A percentile compares a stretch with the other conserved stretches of the same genome.
phyloP scores from a whole-genome alignment of 805 yeast genomes.

The Metschnikowia aberdeeniae region DNA sequence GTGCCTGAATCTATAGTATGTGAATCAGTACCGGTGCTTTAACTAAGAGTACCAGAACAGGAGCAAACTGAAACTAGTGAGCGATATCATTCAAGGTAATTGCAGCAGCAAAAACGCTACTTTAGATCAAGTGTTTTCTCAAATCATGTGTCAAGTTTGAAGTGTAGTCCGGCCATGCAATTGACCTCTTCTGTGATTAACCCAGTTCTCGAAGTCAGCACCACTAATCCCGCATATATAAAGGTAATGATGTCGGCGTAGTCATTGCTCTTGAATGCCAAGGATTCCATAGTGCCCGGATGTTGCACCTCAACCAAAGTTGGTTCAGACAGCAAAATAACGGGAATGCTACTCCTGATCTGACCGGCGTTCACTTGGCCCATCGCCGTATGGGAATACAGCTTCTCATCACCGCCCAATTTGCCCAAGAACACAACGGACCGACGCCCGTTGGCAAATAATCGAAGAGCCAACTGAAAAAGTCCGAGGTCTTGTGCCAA shows the following conservation, averaged over 20 bases:
- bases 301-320: slow-evolving; percentile 38
- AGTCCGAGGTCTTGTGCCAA: slow-evolving; percentile 47
- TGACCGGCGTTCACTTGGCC: slow-evolving; percentile 19
- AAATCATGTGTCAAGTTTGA: slow-evolving; percentile 24
- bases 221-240: slow-evolving; percentile 22
- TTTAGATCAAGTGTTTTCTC: slow-evolving; percentile 36
- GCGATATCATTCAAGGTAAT: neutral
- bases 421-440: slow-evolving; percentile 42
- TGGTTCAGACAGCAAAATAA: slow-evolving; percentile 16
- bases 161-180: slow-evolving; percentile 26
- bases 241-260: slow-evolving; percentile 36
- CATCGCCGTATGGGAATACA: slow-evolving; percentile 35
- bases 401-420: slow-evolving; percentile 52
- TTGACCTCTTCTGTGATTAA: slow-evolving; percentile 43
- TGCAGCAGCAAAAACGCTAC: slow-evolving; percentile 47
- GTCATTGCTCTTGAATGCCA: slow-evolving; percentile 23
- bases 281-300: slow-evolving; percentile 28
- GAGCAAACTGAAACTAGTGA: too few species aligned
- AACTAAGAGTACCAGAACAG: too few species aligned
- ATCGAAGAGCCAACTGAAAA: slow-evolving; percentile 40
- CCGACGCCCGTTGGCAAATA: slow-evolving; percentile 42
- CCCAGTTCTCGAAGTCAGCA: slow-evolving; percentile 44
- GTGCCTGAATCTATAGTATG: too few species aligned
- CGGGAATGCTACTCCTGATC: slow-evolving; percentile 21
- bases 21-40: too few species aligned